Percentiles rank a stretch among this genome's conserved stretches.
phyloP scores from a whole-genome alignment of 2,329 filamentous ascomycete genomes.

The Raffaelea deltoideospora region DNA sequence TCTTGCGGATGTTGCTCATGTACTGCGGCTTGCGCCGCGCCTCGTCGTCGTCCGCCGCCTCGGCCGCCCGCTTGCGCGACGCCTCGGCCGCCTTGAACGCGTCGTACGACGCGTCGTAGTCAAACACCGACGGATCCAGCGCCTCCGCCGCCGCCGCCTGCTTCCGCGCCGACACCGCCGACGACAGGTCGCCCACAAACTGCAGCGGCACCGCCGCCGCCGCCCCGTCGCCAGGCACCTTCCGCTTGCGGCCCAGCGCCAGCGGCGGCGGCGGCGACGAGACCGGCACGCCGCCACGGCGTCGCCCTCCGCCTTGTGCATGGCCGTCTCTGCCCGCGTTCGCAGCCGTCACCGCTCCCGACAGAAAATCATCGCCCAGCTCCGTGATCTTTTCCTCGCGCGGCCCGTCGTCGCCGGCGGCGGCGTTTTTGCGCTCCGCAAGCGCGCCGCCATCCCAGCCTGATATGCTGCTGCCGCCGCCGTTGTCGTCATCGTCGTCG shows the following conservation, averaged over 20 bases:
- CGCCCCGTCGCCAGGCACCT: not conserved
- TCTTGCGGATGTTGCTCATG: slow-evolving; percentile 58
- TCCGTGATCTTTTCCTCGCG: slow-evolving; percentile 40
- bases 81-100: slow-evolving; percentile 53
- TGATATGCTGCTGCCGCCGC: slow-evolving; percentile 13
- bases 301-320: too few species aligned
- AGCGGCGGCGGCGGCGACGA: slow-evolving; percentile 23
- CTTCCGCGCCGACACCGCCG: slow-evolving; percentile 44
- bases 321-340: not conserved
- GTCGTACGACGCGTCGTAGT: slow-evolving; percentile 74
- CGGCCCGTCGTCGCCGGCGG: slow-evolving; percentile 8
- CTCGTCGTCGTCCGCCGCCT: slow-evolving; percentile 39
- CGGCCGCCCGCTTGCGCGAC: slow-evolving; percentile 31
- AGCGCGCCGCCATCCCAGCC: slow-evolving; percentile 5
- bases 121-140: slow-evolving; percentile 62
- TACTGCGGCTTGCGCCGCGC: slow-evolving; percentile 57
- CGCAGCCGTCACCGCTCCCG: slow-evolving; percentile 14
- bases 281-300: slow-evolving; percentile 12
- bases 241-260: not conserved
- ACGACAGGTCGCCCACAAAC: slow-evolving; percentile 53
- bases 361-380: slow-evolving; percentile 31
- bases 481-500: slow-evolving; percentile 39
- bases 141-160: slow-evolving; percentile 50
- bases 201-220: slow-evolving; percentile 21
- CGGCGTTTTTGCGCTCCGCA: slow-evolving; percentile 1